phyloP scores from a whole-genome alignment of 2,329 filamentous ascomycete genomes.

The Diaporthe capsici region DNA sequence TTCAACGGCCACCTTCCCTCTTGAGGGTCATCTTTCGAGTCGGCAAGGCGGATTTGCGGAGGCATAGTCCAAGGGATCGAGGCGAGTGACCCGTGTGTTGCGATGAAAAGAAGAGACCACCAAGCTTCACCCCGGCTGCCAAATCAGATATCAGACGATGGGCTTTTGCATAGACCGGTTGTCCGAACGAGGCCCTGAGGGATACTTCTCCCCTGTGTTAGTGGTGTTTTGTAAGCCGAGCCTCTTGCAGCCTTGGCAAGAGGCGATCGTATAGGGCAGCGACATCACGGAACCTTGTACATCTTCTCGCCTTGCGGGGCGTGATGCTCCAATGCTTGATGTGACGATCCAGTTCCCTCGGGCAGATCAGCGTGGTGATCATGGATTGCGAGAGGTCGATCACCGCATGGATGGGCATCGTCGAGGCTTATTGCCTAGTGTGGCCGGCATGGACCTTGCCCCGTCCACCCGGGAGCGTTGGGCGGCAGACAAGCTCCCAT shows the following conservation, averaged over 20 bases:
- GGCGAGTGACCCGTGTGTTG: not conserved
- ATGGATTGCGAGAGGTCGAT: slow-evolving; percentile 22
- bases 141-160: slow-evolving; percentile 17
- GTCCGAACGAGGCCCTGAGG: not conserved
- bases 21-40: slow-evolving; percentile 2
- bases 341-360: slow-evolving; percentile 12
- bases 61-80: not conserved
- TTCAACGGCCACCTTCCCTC: slow-evolving; percentile 17
- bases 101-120: not conserved
- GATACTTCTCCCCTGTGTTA: slow-evolving; percentile 18
- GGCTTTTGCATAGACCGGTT: slow-evolving; percentile 10
- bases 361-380: not conserved
- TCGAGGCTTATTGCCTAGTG: not conserved
- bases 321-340: slow-evolving; percentile 5
- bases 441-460: slow-evolving; percentile 6
- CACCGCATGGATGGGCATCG: not conserved
- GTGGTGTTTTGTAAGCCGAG: slow-evolving; percentile 23
- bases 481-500: slow-evolving; percentile 11
- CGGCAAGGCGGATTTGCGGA: not conserved
- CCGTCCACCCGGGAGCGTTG: slow-evolving; percentile 5
- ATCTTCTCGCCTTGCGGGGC: slow-evolving; percentile 16
- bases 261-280: not conserved
- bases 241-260: slow-evolving; percentile 16
- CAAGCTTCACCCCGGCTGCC: not conserved
- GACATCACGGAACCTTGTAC: not conserved